phyloP scores from a whole-genome alignment of 345 rosid species.

The Heritiera littoralis region DNA sequence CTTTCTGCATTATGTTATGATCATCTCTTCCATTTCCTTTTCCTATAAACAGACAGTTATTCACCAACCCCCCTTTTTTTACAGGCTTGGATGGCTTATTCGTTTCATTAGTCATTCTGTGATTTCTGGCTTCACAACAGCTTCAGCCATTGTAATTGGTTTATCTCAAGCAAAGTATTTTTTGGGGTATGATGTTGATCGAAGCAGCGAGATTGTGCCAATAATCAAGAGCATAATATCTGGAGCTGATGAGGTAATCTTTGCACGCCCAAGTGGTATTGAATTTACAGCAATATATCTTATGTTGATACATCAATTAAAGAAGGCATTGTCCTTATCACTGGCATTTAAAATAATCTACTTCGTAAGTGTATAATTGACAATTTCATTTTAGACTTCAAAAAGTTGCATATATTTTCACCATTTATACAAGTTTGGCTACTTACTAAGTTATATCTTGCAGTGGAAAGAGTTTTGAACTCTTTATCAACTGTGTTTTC shows the following conservation, averaged over 20 bases:
- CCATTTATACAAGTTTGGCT: background rate
- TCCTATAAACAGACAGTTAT: slow-evolving; percentile 2
- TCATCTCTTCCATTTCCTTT: slow-evolving; percentile 7
- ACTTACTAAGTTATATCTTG: background rate
- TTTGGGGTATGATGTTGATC: slow-evolving; percentile 76
- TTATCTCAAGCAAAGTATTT: slow-evolving; percentile 94
- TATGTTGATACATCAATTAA: background rate
- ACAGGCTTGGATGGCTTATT: slow-evolving; percentile 98
- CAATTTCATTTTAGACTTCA: background rate
- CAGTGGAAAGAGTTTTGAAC: background rate
- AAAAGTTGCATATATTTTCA: background rate
- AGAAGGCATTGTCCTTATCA: background rate
- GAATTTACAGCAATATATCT: background rate
- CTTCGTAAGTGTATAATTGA: background rate
- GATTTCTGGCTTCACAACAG: slow-evolving; percentile 94
- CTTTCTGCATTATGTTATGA: background rate
- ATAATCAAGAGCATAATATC: slow-evolving; percentile 83
- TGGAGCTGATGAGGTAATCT: slow-evolving; percentile 77
- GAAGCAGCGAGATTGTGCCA: slow-evolving; percentile 93
- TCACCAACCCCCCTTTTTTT: slow-evolving; percentile 10
- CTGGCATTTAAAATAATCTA: background rate
- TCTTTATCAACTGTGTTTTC: background rate
- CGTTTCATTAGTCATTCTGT: slow-evolving; percentile 99
- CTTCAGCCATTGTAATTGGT: slow-evolving; percentile 96
- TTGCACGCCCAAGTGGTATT: slow-evolving; percentile 5